Conservation (phyloP, 768 basidiomycete genomes). For the Psilocybe subaeruginosa region DNA sequence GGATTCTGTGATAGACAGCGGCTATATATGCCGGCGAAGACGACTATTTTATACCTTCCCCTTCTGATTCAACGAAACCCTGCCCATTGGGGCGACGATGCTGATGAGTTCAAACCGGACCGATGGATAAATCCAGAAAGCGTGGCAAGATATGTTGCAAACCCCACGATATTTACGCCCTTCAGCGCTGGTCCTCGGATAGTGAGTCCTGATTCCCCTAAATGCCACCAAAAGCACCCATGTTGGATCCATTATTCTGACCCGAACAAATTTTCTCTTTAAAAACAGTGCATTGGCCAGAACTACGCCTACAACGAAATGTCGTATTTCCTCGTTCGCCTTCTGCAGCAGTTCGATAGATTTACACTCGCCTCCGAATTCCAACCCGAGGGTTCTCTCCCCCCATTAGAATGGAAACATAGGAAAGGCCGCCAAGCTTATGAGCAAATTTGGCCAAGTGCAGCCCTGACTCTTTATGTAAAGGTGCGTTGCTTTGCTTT, state of each 20-base stretch:
- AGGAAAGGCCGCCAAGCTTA: constrained; percentile 50
- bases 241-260: background rate
- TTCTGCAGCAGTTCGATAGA: constrained; percentile 66
- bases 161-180: constrained; percentile 72
- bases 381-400: constrained; percentile 64
- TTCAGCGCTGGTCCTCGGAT: constrained; percentile 75
- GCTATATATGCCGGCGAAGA: constrained; percentile 61
- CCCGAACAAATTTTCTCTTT: background rate
- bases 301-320: constrained; percentile 80
- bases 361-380: constrained; percentile 63
- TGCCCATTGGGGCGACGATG: constrained; percentile 74
- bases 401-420: constrained; percentile 59
- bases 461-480: constrained; percentile 65
- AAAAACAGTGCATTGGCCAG: constrained; percentile 64
- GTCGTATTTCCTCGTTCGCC: constrained; percentile 69
- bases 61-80: constrained; percentile 69
- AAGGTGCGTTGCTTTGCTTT: constrained; percentile 46
- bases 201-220: constrained; percentile 30
- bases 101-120: constrained; percentile 77
- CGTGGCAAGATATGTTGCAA: constrained; percentile 50
- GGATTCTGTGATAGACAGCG: constrained; percentile 34
- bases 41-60: constrained; percentile 61
- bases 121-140: constrained; percentile 71
- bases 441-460: constrained; percentile 66
- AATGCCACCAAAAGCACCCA: background rate